Base-by-base conservation (phyloP, 371 early-diverging fungal genomes). In the Rhizoclosmatium hyalinum region DNA sequence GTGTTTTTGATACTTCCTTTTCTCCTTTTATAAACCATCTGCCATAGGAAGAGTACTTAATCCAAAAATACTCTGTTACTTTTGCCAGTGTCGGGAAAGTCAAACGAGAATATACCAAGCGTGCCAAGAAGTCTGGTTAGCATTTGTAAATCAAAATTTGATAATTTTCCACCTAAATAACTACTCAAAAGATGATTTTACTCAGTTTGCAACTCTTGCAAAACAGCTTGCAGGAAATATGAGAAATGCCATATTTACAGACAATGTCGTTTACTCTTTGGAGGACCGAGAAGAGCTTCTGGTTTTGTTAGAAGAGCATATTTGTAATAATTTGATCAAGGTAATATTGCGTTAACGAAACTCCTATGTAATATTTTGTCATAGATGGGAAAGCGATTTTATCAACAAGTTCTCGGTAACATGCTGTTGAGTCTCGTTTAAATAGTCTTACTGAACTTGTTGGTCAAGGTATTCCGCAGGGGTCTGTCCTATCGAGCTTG, bases 401-500 rank as follows among this genome's bases (percentile, higher is more conserved):
- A 90, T 81, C 82, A 81, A 46, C 95, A 95, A 66, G 80, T 76
- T 0, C 79, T 82, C 1, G 97, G 68, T 68, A 19, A 24, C 17
- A 54, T 68, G 54, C 19, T 53, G 32, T 45, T 14, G 45, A 24
- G 42, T 62, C 17, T 19, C 17, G n/a, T n/a, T 65, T 12, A 3
- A 19, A n/a, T 61, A 12, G 62, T 14, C 14, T 61, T 61, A 61
- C 17, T 50, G 3, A 68, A 17, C 10, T 21, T 19, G 47, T 54
- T 54, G 19, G 32, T 19, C 12, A n/a, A 58, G 72, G 97, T 2
- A 94, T 96, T 50, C 94, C 97, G 0, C 97, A 96, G 77, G 97
- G 96, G 0, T 96, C 96, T 3, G 81, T 90, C 41, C 74, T 96
- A 19, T 96, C 96, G 0, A 85, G 92, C 14, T 65, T 94, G 3